Base-by-base conservation (phyloP, 352 stramenopile genomes). In the Pythium phragmitis region DNA sequence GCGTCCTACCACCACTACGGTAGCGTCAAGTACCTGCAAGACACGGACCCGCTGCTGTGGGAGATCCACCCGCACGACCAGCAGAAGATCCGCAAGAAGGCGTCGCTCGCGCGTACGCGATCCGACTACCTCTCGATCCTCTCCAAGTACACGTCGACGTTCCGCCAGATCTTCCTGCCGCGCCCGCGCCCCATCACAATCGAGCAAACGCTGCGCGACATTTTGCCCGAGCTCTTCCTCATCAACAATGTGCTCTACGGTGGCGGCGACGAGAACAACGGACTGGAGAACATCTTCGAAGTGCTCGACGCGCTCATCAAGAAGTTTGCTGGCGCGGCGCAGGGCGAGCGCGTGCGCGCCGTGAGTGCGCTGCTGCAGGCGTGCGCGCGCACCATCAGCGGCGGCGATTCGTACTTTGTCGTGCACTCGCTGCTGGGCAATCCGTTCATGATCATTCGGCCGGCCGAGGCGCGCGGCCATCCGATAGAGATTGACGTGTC, bases 61-160 rank as follows among this genome's bases (percentile, higher is more conserved):
- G 82, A 93, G 49, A 91, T 91, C 58, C 81, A 93, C 37, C 85
- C 85, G n/a, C 74, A 85, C 33, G 85, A 91, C 55, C 85, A 91
- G 59, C 75, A 80, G 33, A 72, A 73, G 21, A 91, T 93, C 63
- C 75, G 81, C 21, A 93, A 93, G 59, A 82, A 82, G 19, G 82
- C 82, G 6, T 65, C 77, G 14, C 53, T 76, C 21, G 84, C 84
- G 0, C 72, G 75, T 33, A 86, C 81, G 0, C 68, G 71, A 7
- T 51, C 63, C 36, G 84, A 92, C 59, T 92, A 92, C 52, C 54
- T 88, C n/a, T 65, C 72, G 7, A 88, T 92, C 51, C 76, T 92
- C 37, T 72, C 72, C 23, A 87, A 88, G 48, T 82, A 88, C 57
- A 68, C 69, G 36, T 48, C 77, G 21, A 87, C 81, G 11, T 88